Evolutionary conservation across 495 filamentous ascomycete genomes (phyloP).

Genomic region (Glonium stellatum): DNA sequence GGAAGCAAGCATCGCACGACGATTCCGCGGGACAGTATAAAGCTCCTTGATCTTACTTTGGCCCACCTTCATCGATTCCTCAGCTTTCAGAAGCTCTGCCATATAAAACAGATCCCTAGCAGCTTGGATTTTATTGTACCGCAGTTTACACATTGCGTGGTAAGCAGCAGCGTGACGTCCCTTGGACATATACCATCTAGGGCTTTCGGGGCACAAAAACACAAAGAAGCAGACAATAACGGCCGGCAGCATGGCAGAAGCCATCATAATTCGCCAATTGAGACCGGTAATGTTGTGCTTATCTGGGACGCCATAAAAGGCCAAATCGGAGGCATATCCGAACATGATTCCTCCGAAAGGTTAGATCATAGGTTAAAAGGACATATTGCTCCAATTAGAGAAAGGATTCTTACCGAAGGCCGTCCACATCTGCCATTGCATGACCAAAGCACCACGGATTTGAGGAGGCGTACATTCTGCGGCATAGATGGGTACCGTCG

Average conservation of each 20-base stretch:
- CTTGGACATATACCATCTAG: slow-evolving; percentile 73
- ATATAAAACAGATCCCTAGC: slow-evolving; percentile 80
- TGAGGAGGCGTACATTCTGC: slow-evolving; percentile 66
- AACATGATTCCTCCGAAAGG: slow-evolving; percentile 57
- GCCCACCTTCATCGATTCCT: slow-evolving; percentile 54
- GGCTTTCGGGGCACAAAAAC: slow-evolving; percentile 67
- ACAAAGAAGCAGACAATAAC: slow-evolving; percentile 63
- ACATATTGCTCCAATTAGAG: too few species aligned
- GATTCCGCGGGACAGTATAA: slow-evolving; percentile 67
- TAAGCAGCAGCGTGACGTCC: slow-evolving; percentile 53
- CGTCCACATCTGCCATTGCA: slow-evolving; percentile 73
- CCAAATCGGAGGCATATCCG: slow-evolving; percentile 65
- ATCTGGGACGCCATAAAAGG: slow-evolving; percentile 59
- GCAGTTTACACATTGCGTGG: slow-evolving; percentile 56
- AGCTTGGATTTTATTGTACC: slow-evolving; percentile 66
- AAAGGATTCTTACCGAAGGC: slow-evolving; percentile 45
- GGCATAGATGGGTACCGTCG: slow-evolving; percentile 72
- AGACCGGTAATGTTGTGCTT: slow-evolving; percentile 51
- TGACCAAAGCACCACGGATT: slow-evolving; percentile 69
- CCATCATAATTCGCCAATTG: slow-evolving; percentile 83
- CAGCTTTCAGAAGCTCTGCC: slow-evolving; percentile 62
- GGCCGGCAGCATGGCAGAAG: slow-evolving; percentile 66
- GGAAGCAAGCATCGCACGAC: slow-evolving; percentile 67
- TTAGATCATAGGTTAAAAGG: not conserved
- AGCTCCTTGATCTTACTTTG: slow-evolving; percentile 60